Conservation (phyloP, 805 yeast species). For the Metschnikowia noctiluminum region DNA sequence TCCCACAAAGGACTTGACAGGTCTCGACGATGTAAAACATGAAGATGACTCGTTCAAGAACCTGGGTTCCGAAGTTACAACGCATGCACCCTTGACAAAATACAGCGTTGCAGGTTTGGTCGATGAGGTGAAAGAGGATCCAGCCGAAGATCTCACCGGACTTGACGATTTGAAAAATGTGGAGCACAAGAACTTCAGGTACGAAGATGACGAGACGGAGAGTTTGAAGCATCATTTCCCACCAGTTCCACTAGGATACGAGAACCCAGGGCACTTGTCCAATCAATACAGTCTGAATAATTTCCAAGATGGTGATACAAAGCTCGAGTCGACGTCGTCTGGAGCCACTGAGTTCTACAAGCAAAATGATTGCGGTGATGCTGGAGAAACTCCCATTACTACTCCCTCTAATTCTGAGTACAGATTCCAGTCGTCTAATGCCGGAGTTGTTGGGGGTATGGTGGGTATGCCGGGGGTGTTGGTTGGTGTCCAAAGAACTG, state of each 20-base stretch:
- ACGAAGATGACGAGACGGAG: slow-evolving; percentile 2
- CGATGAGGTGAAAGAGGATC: slow-evolving; percentile 27
- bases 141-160: slow-evolving; percentile 29
- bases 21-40: slow-evolving; percentile 4
- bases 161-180: slow-evolving; percentile 18
- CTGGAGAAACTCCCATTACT: slow-evolving; percentile 45
- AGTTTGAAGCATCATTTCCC: slow-evolving; percentile 27
- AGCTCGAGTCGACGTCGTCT: slow-evolving; percentile 27
- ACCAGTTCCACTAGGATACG: slow-evolving; percentile 29
- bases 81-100: neutral
- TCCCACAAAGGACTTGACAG: slow-evolving; percentile 28
- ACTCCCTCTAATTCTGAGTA: slow-evolving; percentile 48
- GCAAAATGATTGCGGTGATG: slow-evolving; percentile 29
- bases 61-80: neutral
- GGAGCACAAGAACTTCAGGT: slow-evolving; percentile 3
- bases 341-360: slow-evolving; percentile 27
- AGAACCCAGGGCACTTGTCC: neutral
- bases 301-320: neutral
- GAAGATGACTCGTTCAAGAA: neutral
- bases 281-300: neutral
- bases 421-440: slow-evolving; percentile 35
- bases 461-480: slow-evolving; percentile 44
- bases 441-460: slow-evolving; percentile 37
- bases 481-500: slow-evolving; percentile 57
- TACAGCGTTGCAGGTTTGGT: slow-evolving; percentile 2